Evolutionary conservation across 108 stramenopile species (phyloP).

Genomic region (Skeletonema grethae): DNA sequence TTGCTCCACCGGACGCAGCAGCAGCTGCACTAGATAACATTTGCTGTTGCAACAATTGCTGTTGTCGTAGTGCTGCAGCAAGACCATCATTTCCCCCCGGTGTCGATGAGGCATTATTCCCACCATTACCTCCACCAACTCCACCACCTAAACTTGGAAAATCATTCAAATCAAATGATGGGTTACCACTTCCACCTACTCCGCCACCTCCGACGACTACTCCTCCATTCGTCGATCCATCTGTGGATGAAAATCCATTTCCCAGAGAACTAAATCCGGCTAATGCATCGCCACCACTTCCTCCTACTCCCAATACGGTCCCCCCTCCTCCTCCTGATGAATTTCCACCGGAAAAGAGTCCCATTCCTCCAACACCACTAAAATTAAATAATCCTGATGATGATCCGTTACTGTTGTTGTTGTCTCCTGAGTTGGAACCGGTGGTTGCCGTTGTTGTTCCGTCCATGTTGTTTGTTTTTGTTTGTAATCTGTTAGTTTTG

Average conservation of each 20-base stretch:
- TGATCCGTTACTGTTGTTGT: constrained; percentile 13
- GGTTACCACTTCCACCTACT: constrained; percentile 27
- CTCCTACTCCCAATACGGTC: background rate
- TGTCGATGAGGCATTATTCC: constrained; percentile 9
- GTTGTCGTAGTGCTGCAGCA: constrained; percentile 75
- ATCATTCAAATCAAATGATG: constrained; percentile 82
- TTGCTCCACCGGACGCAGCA: background rate
- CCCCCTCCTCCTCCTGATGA: background rate
- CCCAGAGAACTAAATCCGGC: constrained; percentile 34
- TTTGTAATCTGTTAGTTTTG: no score
- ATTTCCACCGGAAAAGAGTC: constrained; percentile 18
- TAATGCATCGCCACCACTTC: constrained; percentile 14
- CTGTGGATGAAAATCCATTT: constrained; percentile 35
- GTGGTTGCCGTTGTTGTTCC: constrained; percentile 30
- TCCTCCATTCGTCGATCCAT: constrained; percentile 2
- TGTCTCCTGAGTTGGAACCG: constrained; percentile 16
- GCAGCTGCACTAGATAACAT: constrained; percentile 53
- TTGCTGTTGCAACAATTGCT: constrained; percentile 68
- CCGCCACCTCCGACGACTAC: background rate
- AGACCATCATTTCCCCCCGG: constrained; percentile 54
- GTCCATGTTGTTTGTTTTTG: constrained; percentile 16
- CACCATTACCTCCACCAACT: constrained; percentile 30
- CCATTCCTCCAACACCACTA: constrained; percentile 26
- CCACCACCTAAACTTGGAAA: constrained; percentile 84
- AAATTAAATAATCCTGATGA: constrained; percentile 27